Conservation (phyloP, 2,329 filamentous ascomycete species). For the Catunica adiposa region DNA sequence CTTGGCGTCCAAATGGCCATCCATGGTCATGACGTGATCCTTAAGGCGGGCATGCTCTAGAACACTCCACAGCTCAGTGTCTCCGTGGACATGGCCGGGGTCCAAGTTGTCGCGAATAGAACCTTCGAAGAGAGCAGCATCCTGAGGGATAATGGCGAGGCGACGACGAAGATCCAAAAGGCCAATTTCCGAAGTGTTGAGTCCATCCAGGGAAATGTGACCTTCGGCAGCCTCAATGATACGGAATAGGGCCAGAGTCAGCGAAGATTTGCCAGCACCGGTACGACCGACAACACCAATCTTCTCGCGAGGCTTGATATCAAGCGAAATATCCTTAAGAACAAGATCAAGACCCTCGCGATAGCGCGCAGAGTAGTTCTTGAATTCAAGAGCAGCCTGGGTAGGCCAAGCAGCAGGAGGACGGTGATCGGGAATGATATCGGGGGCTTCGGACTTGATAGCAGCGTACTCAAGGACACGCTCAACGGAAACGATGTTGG, state of each 20-base stretch:
- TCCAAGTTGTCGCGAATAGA: conserved; percentile 90
- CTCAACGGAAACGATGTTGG: conserved; percentile 98
- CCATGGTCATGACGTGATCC: conserved; percentile 74
- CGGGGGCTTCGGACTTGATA: conserved; percentile 82
- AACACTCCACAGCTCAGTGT: conserved; percentile 93
- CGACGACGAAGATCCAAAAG: conserved; percentile 75
- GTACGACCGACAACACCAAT: conserved; percentile 94
- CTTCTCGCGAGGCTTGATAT: conserved; percentile 94
- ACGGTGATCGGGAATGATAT: conserved; percentile 75
- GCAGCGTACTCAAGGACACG: conserved; percentile 89
- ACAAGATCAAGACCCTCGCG: conserved; percentile 79
- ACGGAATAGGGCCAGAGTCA: conserved; percentile 84
- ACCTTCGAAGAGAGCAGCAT: conserved; percentile 88
- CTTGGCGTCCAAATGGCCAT: conserved; percentile 73
- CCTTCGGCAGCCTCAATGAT: conserved; percentile 81
- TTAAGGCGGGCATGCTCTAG: conserved; percentile 87
- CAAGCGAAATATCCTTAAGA: conserved; percentile 77
- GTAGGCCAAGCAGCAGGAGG: conserved; percentile 85
- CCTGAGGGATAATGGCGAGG: conserved; percentile 92
- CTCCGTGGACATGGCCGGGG: conserved; percentile 85
- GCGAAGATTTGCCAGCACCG: conserved; percentile 85
- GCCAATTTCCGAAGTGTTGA: conserved; percentile 83
- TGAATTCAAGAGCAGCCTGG: conserved; percentile 73
- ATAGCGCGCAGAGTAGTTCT: conserved; percentile 88
- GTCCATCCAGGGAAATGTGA: conserved; percentile 70